Conservation (phyloP, 495 filamentous ascomycete genomes). For the Margaritispora aquatica region DNA sequence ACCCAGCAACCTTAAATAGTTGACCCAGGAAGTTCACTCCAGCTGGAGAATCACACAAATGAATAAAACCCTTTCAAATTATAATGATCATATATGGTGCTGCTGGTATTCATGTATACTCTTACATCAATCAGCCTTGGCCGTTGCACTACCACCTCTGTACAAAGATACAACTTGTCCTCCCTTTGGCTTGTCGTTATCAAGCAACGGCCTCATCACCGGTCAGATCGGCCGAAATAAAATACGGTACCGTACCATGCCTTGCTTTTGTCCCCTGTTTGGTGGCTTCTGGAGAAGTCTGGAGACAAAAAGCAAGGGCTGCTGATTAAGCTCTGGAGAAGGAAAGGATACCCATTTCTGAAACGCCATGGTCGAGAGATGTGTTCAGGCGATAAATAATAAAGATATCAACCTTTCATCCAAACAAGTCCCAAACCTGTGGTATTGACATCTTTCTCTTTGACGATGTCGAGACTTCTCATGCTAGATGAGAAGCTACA, state of each 20-base stretch:
- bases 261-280: neutral
- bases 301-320: conserved; percentile 4
- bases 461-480: too few species aligned
- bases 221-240: neutral
- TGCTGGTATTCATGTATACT: too few species aligned
- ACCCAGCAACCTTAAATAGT: too few species aligned
- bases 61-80: too few species aligned
- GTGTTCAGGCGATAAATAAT: conserved; percentile 15
- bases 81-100: too few species aligned
- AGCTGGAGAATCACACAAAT: too few species aligned
- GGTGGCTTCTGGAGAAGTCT: conserved; percentile 5
- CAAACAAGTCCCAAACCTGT: neutral
- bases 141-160: too few species aligned
- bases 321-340: neutral
- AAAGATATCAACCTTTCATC: neutral
- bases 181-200: too few species aligned
- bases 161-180: too few species aligned
- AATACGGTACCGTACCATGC: neutral
- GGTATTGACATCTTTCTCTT: neutral
- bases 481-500: conserved; percentile 4
- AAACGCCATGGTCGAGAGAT: conserved; percentile 10
- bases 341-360: conserved; percentile 7
- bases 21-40: too few species aligned
- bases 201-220: neutral
- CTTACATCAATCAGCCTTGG: too few species aligned